Percentiles rank a stretch among this genome's conserved stretches.
Evolutionary conservation across 345 rosid species (phyloP).

Genomic region (Geranium rotundifolium): DNA sequence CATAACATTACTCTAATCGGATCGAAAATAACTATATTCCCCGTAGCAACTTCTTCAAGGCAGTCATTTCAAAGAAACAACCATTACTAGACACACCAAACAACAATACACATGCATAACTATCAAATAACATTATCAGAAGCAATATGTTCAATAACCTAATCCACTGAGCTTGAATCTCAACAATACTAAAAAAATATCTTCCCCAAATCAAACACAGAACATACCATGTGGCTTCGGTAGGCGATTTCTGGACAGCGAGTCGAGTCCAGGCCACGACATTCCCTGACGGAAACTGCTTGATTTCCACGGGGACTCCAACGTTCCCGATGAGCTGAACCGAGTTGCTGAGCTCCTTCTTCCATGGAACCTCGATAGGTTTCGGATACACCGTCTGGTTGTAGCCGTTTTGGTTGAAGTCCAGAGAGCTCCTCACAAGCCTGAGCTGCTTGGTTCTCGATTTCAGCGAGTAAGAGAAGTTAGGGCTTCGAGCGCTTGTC

Average conservation of each 20-base stretch:
- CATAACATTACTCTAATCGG: background rate
- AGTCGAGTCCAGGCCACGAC: slow-evolving; percentile 52
- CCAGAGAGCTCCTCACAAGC: slow-evolving; percentile 22
- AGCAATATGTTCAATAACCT: no score
- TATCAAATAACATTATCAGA: background rate
- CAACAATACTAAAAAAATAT: no score
- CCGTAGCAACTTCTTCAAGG: background rate
- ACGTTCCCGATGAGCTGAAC: slow-evolving; percentile 48
- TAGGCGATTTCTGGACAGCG: slow-evolving; percentile 37
- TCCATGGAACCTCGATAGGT: slow-evolving; percentile 43
- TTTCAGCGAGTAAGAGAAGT: background rate
- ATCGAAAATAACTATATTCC: no score
- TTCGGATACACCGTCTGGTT: slow-evolving; percentile 16
- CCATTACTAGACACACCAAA: background rate
- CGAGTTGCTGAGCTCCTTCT: slow-evolving; percentile 43
- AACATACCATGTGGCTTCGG: slow-evolving; percentile 38
- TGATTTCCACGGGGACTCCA: slow-evolving; percentile 39
- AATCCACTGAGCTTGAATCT: no score
- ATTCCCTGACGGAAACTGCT: slow-evolving; percentile 44
- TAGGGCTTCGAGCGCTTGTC: slow-evolving; percentile 5
- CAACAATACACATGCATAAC: background rate
- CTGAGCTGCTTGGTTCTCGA: slow-evolving; percentile 1
- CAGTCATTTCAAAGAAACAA: background rate
- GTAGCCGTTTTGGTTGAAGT: slow-evolving; percentile 19
- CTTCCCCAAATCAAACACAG: background rate